Evolutionary conservation across 2,329 filamentous ascomycete genomes (phyloP), one percentile per base, ranked within the genome.

Genomic region (Sporothrix luriei): DNA sequence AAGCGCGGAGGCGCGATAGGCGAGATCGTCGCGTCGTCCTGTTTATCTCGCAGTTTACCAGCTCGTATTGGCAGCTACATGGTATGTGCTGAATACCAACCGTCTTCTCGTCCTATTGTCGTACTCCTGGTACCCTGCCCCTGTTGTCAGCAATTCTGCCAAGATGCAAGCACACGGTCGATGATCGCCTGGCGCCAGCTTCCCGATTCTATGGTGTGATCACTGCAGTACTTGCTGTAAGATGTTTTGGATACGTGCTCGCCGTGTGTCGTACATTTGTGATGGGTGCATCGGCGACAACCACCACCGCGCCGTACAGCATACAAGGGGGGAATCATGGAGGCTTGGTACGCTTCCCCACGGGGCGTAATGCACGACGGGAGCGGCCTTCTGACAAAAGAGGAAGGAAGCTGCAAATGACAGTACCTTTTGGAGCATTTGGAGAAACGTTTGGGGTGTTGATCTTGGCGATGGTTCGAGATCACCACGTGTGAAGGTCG

Each of bases 401-500:
- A 48, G 43, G 43, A 48, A 48, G 43, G 43, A 48, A 16, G 43
- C 43, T 6, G 13, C 43, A 48, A 48, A 6, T 48, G 11, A 4
- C 19, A 2, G 43, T 16, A 16, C 14, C 43, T 48, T 48, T 48
- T 48, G 33, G 33, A 33, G 33, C 33, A 33, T 33, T 33, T 49
- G 48, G 48, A 49, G 48, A 54, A 54, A 26, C 54, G n/a, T n/a
- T 33, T 38, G 26, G 14, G 40, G 55, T 43, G n/a, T 13, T 61
- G 55, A 61, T 43, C 55, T 43, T n/a, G 33, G 14, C 19, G n/a
- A 40, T n/a, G 4, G 5, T 43, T 61, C 43, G 33, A 33, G 43
- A 61, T 61, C 55, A 61, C 55, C 55, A 61, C 55, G 55, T 61
- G 55, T 33, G 1, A n/a, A 24, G 38, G 55, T 61, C 19, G 55